Conservation (phyloP, 768 basidiomycete species). For the Pleurotus sapidus region DNA sequence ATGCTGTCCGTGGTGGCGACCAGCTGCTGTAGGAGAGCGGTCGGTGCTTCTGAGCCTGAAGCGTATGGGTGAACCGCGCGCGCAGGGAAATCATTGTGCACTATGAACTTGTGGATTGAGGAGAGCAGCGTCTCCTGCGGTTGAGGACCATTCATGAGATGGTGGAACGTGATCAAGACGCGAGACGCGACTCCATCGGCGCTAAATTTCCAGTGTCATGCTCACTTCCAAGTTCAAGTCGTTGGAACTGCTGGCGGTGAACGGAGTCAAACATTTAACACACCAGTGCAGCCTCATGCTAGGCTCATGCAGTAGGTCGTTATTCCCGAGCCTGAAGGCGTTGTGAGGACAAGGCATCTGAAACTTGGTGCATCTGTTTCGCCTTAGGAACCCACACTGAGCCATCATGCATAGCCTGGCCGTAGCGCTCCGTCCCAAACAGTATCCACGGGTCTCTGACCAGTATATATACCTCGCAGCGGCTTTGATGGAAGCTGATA, state of each 20-base stretch:
- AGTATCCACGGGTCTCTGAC: background rate
- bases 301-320: background rate
- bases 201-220: background rate
- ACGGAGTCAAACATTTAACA: too few relatives aligned
- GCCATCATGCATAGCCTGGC: too few relatives aligned
- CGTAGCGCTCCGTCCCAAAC: too few relatives aligned
- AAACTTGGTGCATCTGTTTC: conserved; percentile 1
- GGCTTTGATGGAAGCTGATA: conserved; percentile 22
- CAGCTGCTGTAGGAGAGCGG: conserved; percentile 45
- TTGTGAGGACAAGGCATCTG: background rate
- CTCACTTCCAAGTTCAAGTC: too few relatives aligned
- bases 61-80: conserved; percentile 44
- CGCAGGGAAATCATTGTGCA: conserved; percentile 29
- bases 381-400: background rate
- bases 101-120: conserved; percentile 36
- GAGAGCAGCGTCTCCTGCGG: conserved; percentile 35
- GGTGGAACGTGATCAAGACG: background rate
- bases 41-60: conserved; percentile 36
- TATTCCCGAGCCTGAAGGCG: background rate
- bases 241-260: too few relatives aligned
- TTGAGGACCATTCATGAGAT: conserved; percentile 8
- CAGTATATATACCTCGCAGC: conserved; percentile 28
- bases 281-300: too few relatives aligned
- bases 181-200: background rate
- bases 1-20: conserved; percentile 51